These are phyloP conservation scores for Botrytis elliptica DNA, from an alignment of 2,329 filamentous ascomycete species.

Conservation along the genomic window DNA sequence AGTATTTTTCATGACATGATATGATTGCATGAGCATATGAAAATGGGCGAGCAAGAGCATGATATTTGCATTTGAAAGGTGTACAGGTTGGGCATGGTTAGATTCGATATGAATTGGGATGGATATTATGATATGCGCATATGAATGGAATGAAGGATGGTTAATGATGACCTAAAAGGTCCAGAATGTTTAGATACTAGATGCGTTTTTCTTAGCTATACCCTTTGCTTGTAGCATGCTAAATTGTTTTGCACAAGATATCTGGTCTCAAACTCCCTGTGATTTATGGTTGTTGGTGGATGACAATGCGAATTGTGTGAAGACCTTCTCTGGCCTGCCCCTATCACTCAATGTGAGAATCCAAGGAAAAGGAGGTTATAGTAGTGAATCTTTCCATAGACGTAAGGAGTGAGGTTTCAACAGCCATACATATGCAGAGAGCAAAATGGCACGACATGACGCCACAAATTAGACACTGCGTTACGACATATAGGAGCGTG, in stretches of 20 bases:
- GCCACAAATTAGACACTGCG: not conserved
- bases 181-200: conserved; percentile 10
- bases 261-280: not conserved
- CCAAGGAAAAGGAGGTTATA: not conserved
- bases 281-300: not conserved
- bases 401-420: not conserved
- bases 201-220: conserved; percentile 11
- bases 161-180: conserved; percentile 12
- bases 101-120: conserved; percentile 10
- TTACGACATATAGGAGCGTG: not conserved
- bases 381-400: not conserved
- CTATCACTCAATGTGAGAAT: not conserved
- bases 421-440: not conserved
- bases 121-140: conserved; percentile 9
- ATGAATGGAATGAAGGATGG: conserved; percentile 9
- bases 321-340: not conserved
- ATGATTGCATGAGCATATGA: conserved; percentile 16
- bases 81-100: conserved; percentile 13
- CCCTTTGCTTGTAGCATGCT: conserved; percentile 15
- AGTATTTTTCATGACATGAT: not conserved
- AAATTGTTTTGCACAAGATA: not conserved
- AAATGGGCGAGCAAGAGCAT: conserved; percentile 3
- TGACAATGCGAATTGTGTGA: not conserved
- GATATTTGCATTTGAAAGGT: conserved; percentile 11
- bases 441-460: not conserved